Conservation (phyloP, 106 monocot species). For the Dendrobium officinale region DNA sequence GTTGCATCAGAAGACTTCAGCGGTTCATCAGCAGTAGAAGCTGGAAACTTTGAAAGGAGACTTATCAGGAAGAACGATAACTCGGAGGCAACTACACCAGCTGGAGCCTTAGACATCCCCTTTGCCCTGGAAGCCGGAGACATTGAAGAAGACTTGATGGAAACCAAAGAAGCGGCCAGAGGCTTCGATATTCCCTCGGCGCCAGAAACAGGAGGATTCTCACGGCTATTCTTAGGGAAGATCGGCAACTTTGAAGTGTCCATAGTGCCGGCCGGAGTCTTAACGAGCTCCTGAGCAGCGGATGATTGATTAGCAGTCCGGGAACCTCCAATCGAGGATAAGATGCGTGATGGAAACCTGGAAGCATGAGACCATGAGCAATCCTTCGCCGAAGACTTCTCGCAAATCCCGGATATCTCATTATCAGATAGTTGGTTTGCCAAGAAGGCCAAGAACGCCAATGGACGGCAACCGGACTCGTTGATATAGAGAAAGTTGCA, state of each 20-base stretch:
- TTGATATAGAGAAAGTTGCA: slow-evolving; percentile 28
- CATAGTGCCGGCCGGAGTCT: not conserved
- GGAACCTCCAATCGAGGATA: not conserved
- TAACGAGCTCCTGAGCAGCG: not conserved
- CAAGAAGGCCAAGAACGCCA: slow-evolving; percentile 15
- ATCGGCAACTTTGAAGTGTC: not conserved
- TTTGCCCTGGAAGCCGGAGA: too few relatives aligned
- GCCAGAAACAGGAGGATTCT: not conserved
- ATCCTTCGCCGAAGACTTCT: not conserved
- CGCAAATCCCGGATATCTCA: slow-evolving; percentile 8
- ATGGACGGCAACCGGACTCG: slow-evolving; percentile 22
- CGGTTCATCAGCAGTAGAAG: too few relatives aligned
- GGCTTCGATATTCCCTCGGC: not conserved
- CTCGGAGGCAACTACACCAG: not conserved
- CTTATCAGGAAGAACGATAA: not conserved
- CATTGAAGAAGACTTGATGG: too few relatives aligned
- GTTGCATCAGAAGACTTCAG: too few relatives aligned
- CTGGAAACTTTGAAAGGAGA: too few relatives aligned
- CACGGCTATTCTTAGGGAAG: not conserved
- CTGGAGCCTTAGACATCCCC: too few relatives aligned
- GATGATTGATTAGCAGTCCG: not conserved
- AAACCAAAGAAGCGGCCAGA: not conserved
- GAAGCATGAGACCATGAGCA: not conserved
- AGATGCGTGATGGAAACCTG: not conserved
- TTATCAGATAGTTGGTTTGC: not conserved